A percentile compares a stretch with the other conserved stretches of the same genome.
phyloP scores from a whole-genome alignment of 1,284 basidiomycete species.

The Fomitopsis pinicola region DNA sequence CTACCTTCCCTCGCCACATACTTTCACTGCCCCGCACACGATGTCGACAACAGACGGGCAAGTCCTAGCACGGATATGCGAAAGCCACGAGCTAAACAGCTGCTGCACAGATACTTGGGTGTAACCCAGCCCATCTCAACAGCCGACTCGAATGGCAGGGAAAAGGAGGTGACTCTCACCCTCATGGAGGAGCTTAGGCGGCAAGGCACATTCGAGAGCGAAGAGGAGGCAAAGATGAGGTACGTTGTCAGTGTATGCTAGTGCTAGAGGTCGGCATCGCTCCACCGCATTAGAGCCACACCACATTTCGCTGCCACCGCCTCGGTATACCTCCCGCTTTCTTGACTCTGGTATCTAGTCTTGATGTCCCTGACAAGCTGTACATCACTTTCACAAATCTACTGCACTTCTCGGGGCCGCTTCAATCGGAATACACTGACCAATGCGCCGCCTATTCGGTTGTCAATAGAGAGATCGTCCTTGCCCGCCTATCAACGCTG shows the following conservation, averaged over 20 bases:
- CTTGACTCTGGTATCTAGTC: not conserved
- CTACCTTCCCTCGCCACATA: not conserved
- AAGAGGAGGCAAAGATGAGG: slow-evolving; percentile 88
- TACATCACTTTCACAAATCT: not conserved
- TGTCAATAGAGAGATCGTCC: slow-evolving; percentile 63
- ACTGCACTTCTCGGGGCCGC: not conserved
- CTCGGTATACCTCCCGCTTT: too few relatives aligned
- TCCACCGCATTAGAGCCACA: not conserved
- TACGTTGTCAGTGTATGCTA: slow-evolving; percentile 36
- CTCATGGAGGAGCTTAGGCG: slow-evolving; percentile 86
- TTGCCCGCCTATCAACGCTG: slow-evolving; percentile 85
- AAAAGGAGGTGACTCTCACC: slow-evolving; percentile 81
- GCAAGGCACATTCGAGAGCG: slow-evolving; percentile 87
- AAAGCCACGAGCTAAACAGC: not conserved
- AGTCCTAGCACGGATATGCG: not conserved
- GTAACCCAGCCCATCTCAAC: slow-evolving; percentile 91
- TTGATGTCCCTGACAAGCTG: too few relatives aligned
- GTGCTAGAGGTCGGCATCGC: not conserved
- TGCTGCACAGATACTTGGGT: slow-evolving; percentile 54
- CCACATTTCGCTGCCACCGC: not conserved
- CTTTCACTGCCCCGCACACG: not conserved
- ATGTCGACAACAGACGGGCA: slow-evolving; percentile 20
- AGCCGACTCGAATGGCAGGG: slow-evolving; percentile 66
- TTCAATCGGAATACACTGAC: not conserved
- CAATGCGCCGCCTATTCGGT: not conserved